phyloP scores from a whole-genome alignment of 2,329 filamentous ascomycete genomes.

The Didymella sp. region DNA sequence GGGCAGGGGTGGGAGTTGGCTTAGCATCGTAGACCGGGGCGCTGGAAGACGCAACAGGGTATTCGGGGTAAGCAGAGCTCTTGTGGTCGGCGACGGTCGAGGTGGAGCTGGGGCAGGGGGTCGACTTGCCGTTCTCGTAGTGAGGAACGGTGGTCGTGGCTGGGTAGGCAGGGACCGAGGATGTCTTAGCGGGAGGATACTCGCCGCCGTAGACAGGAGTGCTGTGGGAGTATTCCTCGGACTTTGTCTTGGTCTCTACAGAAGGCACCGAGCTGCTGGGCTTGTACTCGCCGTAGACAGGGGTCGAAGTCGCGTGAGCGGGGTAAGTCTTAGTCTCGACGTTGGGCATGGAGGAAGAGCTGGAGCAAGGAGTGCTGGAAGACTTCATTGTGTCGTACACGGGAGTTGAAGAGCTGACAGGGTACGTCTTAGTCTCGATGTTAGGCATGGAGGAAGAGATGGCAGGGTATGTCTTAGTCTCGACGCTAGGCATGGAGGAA shows the following conservation, averaged over 20 bases:
- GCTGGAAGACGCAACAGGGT: constrained; percentile 4
- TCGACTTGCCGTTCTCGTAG: background rate
- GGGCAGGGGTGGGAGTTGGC: constrained; percentile 1
- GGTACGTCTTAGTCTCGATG: constrained; percentile 18
- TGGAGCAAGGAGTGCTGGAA: constrained; percentile 5
- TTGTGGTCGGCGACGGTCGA: background rate
- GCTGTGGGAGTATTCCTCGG: constrained; percentile 1
- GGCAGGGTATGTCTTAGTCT: constrained; percentile 6
- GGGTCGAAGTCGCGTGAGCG: constrained; percentile 8
- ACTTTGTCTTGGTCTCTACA: constrained; percentile 9
- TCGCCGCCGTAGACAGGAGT: background rate
- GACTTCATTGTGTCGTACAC: background rate
- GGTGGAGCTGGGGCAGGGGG: constrained; percentile 11
- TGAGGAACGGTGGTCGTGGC: constrained; percentile 1
- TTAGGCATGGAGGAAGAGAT: constrained; percentile 10
- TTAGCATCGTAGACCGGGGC: constrained; percentile 2
- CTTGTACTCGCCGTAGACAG: background rate
- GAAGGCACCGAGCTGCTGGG: constrained; percentile 6
- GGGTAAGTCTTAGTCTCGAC: constrained; percentile 18
- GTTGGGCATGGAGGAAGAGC: constrained; percentile 10
- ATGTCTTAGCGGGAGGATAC: constrained; percentile 2
- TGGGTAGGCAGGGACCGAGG: constrained; percentile 4
- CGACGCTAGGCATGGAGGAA: background rate
- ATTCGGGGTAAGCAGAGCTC: constrained; percentile 3
- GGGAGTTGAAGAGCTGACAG: constrained; percentile 7